Percentiles rank a stretch among this genome's conserved stretches.
Evolutionary conservation across 176 grass and related monocot species (phyloP).

Genomic region (Melocanna baccifera): DNA sequence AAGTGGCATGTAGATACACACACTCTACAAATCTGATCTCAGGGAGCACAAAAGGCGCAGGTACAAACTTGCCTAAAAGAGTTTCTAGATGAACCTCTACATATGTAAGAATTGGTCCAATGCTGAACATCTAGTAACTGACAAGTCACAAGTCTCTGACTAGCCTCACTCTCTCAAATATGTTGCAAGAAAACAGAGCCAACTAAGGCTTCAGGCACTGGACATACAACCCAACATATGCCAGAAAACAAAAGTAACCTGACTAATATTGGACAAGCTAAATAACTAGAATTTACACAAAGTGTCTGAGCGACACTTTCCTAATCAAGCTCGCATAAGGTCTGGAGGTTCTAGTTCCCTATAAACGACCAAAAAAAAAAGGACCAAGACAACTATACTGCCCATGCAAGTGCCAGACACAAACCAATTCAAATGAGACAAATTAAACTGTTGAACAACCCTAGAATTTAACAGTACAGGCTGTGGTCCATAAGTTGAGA

Average conservation of each 20-base stretch:
- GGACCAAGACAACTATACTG: background rate
- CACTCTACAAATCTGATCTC: background rate
- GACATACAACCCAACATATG: background rate
- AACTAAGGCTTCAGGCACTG: constrained; percentile 4
- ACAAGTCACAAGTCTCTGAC: background rate
- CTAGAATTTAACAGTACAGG: background rate
- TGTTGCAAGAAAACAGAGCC: background rate
- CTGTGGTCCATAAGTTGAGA: background rate
- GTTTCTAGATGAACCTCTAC: background rate
- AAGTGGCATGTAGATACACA: constrained; percentile 1
- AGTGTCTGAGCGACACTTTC: background rate
- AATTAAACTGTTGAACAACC: background rate
- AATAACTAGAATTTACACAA: background rate
- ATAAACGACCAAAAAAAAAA: background rate
- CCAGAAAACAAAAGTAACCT: background rate
- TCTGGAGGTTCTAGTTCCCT: background rate
- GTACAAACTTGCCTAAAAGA: background rate
- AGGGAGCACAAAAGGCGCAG: background rate
- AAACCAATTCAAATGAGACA: constrained; percentile 11
- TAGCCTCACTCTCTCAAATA: background rate
- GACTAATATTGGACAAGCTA: background rate
- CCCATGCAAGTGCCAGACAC: background rate
- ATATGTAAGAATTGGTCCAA: background rate
- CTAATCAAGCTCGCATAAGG: background rate
- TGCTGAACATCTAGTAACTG: background rate